Evolutionary conservation across 768 basidiomycete species (phyloP), one percentile per base, ranked within the genome.

Genomic region (Mycena crocata): DNA sequence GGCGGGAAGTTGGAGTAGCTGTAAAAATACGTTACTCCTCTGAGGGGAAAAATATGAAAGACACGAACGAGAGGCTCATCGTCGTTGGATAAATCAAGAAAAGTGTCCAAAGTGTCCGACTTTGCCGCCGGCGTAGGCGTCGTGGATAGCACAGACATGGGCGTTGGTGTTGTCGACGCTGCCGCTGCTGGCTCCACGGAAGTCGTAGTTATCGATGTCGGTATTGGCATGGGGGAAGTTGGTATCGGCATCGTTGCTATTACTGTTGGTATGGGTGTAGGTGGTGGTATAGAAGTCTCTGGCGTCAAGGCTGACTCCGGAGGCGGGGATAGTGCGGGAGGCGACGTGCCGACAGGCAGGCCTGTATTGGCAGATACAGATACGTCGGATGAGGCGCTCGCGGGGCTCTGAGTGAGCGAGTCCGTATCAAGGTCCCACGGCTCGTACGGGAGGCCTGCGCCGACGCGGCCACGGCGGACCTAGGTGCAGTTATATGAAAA

Each of bases 391-490:
- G n/a, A n/a, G n/a, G n/a, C n/a, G n/a, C n/a, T n/a, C n/a, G n/a
- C n/a, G n/a, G n/a, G n/a, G n/a, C n/a, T n/a, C n/a, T n/a, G n/a
- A n/a, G n/a, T n/a, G 46, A 50, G 39, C 28, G 28, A 40, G 24
- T 68, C 65, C 26, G 57, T 50, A 31, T 76, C 73, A n/a, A 76
- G 77, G 64, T 86, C 83, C 87, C 87, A 88, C 46, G 87, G 87
- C 71, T 88, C 87, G 63, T 80, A 83, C 0, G 87, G 87, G 10
- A 88, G 78, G 0, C 79, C 72, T 1, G 86, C 87, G 44, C 87
- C 87, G 8, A 87, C 86, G 31, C 77, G 79, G 32, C 87, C 87
- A 74, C 83, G 85, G 19, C 85, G 82, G 50, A 82, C 81, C 87
- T 88, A 19, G 39, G 51, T 42, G 51, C 26, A 50, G 46, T 31